phyloP scores from a whole-genome alignment of 306 rosid genomes.

The Cyamopsis tetragonoloba region DNA sequence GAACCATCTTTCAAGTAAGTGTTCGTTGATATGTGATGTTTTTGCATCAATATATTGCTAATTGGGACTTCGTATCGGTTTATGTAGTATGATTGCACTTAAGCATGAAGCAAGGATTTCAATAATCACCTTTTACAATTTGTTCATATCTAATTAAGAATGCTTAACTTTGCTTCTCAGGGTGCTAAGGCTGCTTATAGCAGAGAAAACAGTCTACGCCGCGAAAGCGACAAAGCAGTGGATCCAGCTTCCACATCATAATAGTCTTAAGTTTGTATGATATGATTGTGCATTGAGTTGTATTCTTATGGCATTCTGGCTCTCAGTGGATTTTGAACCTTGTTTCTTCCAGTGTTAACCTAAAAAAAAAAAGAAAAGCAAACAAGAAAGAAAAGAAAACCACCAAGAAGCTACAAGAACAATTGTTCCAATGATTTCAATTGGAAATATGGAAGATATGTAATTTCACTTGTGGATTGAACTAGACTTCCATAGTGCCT shows the following conservation, averaged over 20 bases:
- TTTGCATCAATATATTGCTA: neutral
- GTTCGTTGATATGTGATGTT: conserved; percentile 8
- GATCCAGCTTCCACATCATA: conserved; percentile 49
- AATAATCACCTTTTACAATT: neutral
- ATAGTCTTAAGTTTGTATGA: conserved; percentile 16
- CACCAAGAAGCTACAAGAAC: neutral
- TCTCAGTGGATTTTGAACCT: neutral
- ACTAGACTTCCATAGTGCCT: neutral
- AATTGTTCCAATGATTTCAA: conserved; percentile 45
- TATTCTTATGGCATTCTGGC: neutral
- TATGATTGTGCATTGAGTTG: conserved; percentile 12
- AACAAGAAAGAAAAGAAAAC: no score
- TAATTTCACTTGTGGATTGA: neutral
- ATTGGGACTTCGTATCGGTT: neutral
- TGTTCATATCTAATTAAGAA: conserved; percentile 17
- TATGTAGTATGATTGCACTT: neutral
- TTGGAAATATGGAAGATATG: conserved; percentile 10
- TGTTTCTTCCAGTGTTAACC: conserved; percentile 19
- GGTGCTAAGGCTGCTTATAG: conserved; percentile 69
- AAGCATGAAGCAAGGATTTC: conserved; percentile 1
- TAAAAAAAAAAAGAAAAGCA: no score
- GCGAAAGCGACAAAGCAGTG: conserved; percentile 31
- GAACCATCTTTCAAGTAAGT: conserved; percentile 86
- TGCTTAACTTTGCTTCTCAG: conserved; percentile 39
- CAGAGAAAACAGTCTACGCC: conserved; percentile 86